These are phyloP conservation scores for Yamadazyma takamatsuzukensis DNA, from an alignment of 805 yeast species.

Conservation along the genomic window DNA sequence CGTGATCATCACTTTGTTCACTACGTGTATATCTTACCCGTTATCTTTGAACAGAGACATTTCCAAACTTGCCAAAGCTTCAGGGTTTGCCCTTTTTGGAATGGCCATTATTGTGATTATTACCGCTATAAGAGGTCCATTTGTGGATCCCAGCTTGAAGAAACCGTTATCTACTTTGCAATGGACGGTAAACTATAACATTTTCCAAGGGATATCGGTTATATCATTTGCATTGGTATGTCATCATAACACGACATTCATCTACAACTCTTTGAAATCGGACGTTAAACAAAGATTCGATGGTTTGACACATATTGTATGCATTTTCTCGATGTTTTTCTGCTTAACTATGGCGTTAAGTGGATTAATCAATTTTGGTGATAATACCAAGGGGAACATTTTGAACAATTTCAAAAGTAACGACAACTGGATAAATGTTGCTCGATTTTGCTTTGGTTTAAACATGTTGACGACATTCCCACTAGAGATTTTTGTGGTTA, in stretches of 20 bases:
- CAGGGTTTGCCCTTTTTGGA: slow-evolving; percentile 79
- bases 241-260: slow-evolving; percentile 90
- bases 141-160: slow-evolving; percentile 42
- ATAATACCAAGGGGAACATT: slow-evolving; percentile 79
- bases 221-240: slow-evolving; percentile 94
- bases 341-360: slow-evolving; percentile 75
- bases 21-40: slow-evolving; percentile 76
- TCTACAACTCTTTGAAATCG: slow-evolving; percentile 74
- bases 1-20: slow-evolving; percentile 65
- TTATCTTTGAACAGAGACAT: slow-evolving; percentile 77
- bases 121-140: slow-evolving; percentile 73
- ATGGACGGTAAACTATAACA: slow-evolving; percentile 55
- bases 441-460: slow-evolving; percentile 86
- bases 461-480: slow-evolving; percentile 94
- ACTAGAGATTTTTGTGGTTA: slow-evolving; percentile 80
- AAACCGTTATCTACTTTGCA: slow-evolving; percentile 44
- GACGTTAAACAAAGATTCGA: slow-evolving; percentile 77
- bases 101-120: slow-evolving; percentile 76
- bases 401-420: slow-evolving; percentile 79
- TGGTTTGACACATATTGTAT: slow-evolving; percentile 76
- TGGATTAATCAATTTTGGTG: slow-evolving; percentile 74
- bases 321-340: slow-evolving; percentile 74
- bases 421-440: slow-evolving; percentile 75
- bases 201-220: slow-evolving; percentile 90
- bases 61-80: slow-evolving; percentile 80